phyloP scores from a whole-genome alignment of 495 filamentous ascomycete species.

The Apiosordaria backusii region DNA sequence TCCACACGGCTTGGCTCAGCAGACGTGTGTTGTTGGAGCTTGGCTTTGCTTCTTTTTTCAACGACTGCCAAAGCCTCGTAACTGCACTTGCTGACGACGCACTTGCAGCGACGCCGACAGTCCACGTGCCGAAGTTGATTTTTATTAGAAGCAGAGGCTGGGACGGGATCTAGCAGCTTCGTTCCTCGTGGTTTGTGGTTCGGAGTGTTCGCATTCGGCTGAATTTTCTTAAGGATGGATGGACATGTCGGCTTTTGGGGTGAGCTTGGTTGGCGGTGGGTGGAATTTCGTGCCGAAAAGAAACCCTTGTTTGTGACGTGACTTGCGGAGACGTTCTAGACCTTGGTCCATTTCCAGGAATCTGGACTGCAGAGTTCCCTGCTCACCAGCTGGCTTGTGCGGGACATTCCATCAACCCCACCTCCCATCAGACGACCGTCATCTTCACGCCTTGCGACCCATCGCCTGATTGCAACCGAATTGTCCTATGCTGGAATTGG shows the following conservation, averaged over 20 bases:
- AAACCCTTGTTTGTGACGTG: slow-evolving; percentile 10
- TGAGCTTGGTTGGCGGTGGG: neutral
- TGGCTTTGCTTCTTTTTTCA: neutral
- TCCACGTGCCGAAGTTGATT: neutral
- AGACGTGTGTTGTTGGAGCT: neutral
- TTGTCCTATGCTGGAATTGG: slow-evolving; percentile 19
- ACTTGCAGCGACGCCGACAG: too few species aligned
- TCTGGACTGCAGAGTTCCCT: neutral
- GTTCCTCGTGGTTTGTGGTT: too few species aligned
- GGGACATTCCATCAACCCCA: neutral
- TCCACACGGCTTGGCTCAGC: slow-evolving; percentile 9
- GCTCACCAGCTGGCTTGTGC: neutral
- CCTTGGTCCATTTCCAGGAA: slow-evolving; percentile 12
- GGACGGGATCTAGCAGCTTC: too few species aligned
- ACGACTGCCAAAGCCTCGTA: neutral
- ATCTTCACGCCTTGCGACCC: slow-evolving; percentile 1
- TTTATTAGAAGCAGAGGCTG: too few species aligned
- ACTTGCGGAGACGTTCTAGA: slow-evolving; percentile 15
- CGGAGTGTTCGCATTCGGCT: neutral
- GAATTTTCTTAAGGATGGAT: neutral
- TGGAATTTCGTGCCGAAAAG: neutral
- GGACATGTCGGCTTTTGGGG: neutral
- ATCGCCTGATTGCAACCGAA: slow-evolving; percentile 11
- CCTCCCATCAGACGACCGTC: slow-evolving; percentile 10
- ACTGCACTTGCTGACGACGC: neutral